Evolutionary conservation across 768 basidiomycete genomes (phyloP).

Genomic region (Holtermanniella nyarrowii): DNA sequence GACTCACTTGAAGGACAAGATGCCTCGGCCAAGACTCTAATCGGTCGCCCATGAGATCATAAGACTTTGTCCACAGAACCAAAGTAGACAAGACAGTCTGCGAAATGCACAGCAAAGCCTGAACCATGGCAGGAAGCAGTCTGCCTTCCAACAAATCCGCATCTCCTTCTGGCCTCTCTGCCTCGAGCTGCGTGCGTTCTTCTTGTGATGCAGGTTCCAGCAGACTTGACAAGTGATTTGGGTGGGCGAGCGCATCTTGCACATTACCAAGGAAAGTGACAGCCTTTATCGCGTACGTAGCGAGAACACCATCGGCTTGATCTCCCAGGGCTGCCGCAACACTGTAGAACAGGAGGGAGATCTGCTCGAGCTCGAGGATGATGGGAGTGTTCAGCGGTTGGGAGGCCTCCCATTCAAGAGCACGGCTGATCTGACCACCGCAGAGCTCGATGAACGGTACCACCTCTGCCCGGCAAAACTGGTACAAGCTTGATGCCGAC

Average conservation of each 20-base stretch:
- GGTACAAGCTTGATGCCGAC: constrained; percentile 55
- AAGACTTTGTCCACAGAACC: constrained; percentile 32
- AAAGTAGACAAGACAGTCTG: constrained; percentile 62
- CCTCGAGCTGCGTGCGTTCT: constrained; percentile 58
- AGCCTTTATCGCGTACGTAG: constrained; percentile 58
- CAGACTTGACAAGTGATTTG: constrained; percentile 71
- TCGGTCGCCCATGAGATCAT: not conserved
- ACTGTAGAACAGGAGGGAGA: constrained; percentile 65
- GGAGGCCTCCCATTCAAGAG: constrained; percentile 72
- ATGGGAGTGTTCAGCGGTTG: constrained; percentile 64
- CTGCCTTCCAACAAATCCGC: constrained; percentile 51
- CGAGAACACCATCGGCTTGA: constrained; percentile 53
- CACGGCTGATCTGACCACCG: constrained; percentile 64
- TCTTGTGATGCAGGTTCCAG: constrained; percentile 70
- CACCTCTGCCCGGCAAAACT: constrained; percentile 64
- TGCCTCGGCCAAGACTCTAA: not conserved
- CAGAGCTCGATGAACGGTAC: constrained; percentile 77
- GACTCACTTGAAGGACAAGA: not conserved
- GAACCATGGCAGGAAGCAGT: constrained; percentile 59
- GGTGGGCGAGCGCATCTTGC: constrained; percentile 83
- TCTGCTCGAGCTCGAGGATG: constrained; percentile 73
- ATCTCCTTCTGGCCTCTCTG: constrained; percentile 44
- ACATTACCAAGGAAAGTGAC: constrained; percentile 71
- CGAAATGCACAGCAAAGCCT: constrained; percentile 60
- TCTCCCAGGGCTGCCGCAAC: constrained; percentile 51